Evolutionary conservation across 371 early-diverging fungal species (phyloP), one percentile per base, ranked within the genome.

Genomic region (Mortierella sp.): DNA sequence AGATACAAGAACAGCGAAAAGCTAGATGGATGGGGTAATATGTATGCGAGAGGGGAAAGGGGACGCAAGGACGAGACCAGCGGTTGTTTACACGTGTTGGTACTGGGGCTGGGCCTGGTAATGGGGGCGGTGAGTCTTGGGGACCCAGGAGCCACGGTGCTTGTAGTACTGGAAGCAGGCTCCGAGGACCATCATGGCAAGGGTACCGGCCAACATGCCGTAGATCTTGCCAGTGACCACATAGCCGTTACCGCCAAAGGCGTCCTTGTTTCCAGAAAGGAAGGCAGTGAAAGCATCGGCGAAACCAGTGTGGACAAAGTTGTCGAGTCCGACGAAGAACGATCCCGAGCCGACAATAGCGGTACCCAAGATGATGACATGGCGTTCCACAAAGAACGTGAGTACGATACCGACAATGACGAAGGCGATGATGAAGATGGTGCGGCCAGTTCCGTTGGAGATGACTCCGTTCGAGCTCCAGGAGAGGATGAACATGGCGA

Each of bases 261-360:
- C 79, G 1, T 63, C 58, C 70, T 72, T 68, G 76, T 88, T 83
- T 74, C 83, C 87, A 41, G 78, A 71, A 75, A 87, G 74, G 73
- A 83, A 83, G 11, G 83, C 79, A 1, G 74, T 79, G 73, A 88
- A 78, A 35, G 79, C 81, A 3, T 81, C 72, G 43, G 88, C 70
- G 77, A 92, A 92, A 27, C 92, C 92, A n/a, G 93, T 89, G 32
- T 88, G 81, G 70, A 88, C 82, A 80, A 92, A 93, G 72, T 91
- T 81, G 78, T 93, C 93, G 70, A 91, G 76, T 75, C 93, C 93
- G 32, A 90, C 79, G 71, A 92, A 90, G 87, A 93, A 90, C 27
- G 89, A 89, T 71, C 91, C 91, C 11, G 92, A 89, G 49, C 93
- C 93, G 49, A 91, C 89, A 60, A 92, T 90, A 6, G 93, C 88